Evolutionary conservation across 2,329 filamentous ascomycete species (phyloP), one percentile per base, ranked within the genome.

Genomic region (Helotiales sp.): DNA sequence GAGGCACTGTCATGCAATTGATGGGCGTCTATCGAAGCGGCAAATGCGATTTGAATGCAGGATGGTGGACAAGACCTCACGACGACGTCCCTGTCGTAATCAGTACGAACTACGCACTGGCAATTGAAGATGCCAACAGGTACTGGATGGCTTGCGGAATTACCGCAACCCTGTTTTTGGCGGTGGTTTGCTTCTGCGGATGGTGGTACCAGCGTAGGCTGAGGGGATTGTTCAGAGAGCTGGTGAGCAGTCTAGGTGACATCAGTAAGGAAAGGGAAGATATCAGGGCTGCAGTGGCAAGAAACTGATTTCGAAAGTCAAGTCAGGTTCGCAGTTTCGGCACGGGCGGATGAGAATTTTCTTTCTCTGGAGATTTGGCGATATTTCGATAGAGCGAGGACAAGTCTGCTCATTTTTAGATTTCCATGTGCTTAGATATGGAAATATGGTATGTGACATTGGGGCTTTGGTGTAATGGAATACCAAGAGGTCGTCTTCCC

Each of bases 151-250:
- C 59, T 0, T 68, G 63, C 17, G 68, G 68, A 10, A 54, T 65
- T 6, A 55, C 63, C 1, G 54, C 61, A 49, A 66, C 68, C 6
- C 50, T 62, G n/a, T 61, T 70, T n/a, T 55, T 70, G 60, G 58
- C 60, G 17, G 24, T 68, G 2, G 65, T 64, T 22, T 68, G 65
- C 22, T 67, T 65, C 28, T 47, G 60, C 20, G 68, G 68, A 7
- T 69, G 68, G 68, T 69, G 68, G 68, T 69, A 69, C 62, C 69
- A 70, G 17, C 67, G 62, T 7, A n/a, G 54, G 13, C 26, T 55
- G 54, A 59, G 62, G 20, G 40, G 30, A 26, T 15, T 58, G n/a
- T 64, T 64, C 30, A 64, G 50, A 17, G 50, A 32, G 15, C 22
- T 54, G 17, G 50, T 54, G 5, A 54, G 50, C 28, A 54, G 50